phyloP scores from a whole-genome alignment of 129 eudicot species.

The Erigeron canadensis region DNA sequence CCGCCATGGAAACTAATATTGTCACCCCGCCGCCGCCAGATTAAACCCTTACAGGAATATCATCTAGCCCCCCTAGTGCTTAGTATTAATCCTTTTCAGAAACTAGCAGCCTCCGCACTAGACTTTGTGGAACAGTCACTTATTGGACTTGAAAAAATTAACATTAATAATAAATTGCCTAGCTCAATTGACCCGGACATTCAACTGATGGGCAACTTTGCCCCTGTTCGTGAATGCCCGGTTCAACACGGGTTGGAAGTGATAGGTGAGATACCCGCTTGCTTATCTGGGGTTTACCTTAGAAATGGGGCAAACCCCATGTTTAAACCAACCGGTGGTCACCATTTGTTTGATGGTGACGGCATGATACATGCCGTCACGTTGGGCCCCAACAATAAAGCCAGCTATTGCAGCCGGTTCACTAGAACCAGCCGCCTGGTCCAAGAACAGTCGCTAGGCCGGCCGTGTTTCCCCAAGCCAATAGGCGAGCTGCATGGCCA shows the following conservation, averaged over 20 bases:
- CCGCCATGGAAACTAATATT: conserved; percentile 11
- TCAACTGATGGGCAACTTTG: conserved; percentile 65
- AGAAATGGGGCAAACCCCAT: conserved; percentile 74
- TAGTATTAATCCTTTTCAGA: conserved; percentile 49
- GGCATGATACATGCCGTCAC: conserved; percentile 85
- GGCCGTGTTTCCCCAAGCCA: conserved; percentile 64
- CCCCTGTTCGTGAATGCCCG: conserved; percentile 69
- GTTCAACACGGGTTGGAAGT: conserved; percentile 59
- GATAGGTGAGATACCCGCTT: conserved; percentile 51
- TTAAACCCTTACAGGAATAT: not conserved
- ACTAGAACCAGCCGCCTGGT: conserved; percentile 56
- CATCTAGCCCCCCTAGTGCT: conserved; percentile 18
- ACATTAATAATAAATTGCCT: conserved; percentile 34
- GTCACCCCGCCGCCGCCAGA: not conserved
- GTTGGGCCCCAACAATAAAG: conserved; percentile 37
- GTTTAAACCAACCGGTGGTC: conserved; percentile 47
- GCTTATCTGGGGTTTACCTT: conserved; percentile 51
- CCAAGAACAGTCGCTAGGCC: conserved; percentile 45
- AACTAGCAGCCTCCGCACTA: conserved; percentile 46
- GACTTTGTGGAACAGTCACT: conserved; percentile 44
- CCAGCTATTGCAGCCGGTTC: conserved; percentile 62
- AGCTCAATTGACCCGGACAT: conserved; percentile 46
- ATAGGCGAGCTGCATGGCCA: conserved; percentile 83
- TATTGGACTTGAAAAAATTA: conserved; percentile 26
- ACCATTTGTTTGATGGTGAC: conserved; percentile 74